phyloP scores from a whole-genome alignment of 495 filamentous ascomycete species.

The Aspergillus campestris region DNA sequence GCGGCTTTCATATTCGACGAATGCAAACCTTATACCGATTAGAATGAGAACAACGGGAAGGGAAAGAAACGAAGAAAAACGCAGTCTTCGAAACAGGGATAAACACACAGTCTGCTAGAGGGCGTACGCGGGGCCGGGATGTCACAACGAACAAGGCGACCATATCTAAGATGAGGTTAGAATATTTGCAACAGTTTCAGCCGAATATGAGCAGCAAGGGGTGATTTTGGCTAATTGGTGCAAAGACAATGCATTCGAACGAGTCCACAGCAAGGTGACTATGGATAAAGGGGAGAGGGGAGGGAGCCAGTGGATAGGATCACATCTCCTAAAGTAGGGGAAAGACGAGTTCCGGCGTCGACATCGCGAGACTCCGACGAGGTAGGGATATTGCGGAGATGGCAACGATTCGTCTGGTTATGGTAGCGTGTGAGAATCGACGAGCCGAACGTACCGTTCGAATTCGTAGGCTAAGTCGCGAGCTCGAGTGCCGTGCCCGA shows the following conservation, averaged over 20 bases:
- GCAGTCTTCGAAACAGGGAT: conserved; percentile 69
- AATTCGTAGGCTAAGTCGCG: conserved; percentile 99
- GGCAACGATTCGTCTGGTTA: conserved; percentile 20
- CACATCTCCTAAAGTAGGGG: neutral
- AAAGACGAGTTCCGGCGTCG: conserved; percentile 11
- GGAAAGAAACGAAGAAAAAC: conserved; percentile 35
- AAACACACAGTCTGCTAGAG: conserved; percentile 84
- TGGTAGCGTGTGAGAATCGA: conserved; percentile 34
- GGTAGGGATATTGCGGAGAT: conserved; percentile 7
- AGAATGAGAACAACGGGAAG: conserved; percentile 10
- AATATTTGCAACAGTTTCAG: neutral
- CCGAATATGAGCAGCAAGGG: neutral
- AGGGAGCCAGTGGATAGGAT: too few relatives aligned
- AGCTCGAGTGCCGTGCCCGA: conserved; percentile 97
- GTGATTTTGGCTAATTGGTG: neutral
- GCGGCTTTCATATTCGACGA: conserved; percentile 98
- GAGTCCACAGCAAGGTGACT: too few relatives aligned
- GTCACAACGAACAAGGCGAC: conserved; percentile 95
- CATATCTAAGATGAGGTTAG: conserved; percentile 59
- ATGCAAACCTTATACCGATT: conserved; percentile 66
- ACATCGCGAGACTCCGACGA: conserved; percentile 16
- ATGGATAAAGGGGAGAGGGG: too few relatives aligned
- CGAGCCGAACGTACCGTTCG: conserved; percentile 89
- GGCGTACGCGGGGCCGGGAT: conserved; percentile 94
- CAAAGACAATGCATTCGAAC: neutral